Conservation (phyloP, 306 rosid species). For the Cyclanthera cordifolia region DNA sequence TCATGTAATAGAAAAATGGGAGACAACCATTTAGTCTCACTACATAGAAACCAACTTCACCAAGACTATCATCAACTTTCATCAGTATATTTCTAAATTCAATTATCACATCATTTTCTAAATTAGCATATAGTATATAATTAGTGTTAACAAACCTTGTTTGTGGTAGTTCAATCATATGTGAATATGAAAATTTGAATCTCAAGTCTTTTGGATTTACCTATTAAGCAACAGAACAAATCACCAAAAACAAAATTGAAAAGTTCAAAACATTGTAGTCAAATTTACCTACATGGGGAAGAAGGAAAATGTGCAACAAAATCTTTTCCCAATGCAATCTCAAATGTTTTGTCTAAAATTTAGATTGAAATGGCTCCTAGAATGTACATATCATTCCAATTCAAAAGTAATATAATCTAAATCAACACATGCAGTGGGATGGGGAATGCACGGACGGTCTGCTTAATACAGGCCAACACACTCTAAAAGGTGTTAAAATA, state of each 20-base stretch:
- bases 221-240: not conserved
- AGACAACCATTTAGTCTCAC: too few species aligned
- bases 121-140: too few species aligned
- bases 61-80: too few species aligned
- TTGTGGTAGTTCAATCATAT: too few species aligned
- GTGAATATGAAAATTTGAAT: too few species aligned
- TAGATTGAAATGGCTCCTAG: not conserved
- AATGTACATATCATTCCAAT: not conserved
- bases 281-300: not conserved
- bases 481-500: not conserved
- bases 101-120: too few species aligned
- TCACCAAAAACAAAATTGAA: not conserved
- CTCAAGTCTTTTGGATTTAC: too few species aligned
- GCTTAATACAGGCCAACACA: constrained; percentile 3
- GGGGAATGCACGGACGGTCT: not conserved
- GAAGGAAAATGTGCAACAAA: not conserved
- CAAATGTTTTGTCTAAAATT: not conserved
- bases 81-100: too few species aligned
- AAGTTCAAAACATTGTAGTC: not conserved
- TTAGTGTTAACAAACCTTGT: too few species aligned
- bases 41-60: too few species aligned
- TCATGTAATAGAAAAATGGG: too few species aligned
- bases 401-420: not conserved
- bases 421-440: not conserved
- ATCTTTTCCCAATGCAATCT: not conserved